A percentile compares a stretch with the other conserved stretches of the same genome.
Conservation (phyloP, 108 stramenopile species). For the Nannochloropsis gaditana region DNA sequence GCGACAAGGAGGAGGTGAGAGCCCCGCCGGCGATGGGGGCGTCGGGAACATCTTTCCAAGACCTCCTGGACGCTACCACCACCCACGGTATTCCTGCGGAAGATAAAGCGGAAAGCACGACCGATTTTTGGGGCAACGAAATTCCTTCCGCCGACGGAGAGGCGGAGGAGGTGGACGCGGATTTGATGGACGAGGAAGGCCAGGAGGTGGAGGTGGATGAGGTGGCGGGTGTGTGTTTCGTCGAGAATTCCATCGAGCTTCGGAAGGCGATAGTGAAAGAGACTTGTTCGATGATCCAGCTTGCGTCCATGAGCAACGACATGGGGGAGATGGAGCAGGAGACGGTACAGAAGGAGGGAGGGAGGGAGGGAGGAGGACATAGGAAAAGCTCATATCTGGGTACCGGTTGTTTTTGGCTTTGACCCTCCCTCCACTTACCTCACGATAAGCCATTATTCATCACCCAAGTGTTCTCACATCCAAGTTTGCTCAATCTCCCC, state of each 20-base stretch:
- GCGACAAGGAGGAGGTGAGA: background rate
- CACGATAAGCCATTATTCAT: too few species aligned
- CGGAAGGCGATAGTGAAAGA: background rate
- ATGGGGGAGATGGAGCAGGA: background rate
- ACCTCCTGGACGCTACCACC: background rate
- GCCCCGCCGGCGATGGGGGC: background rate
- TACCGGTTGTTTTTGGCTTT: too few species aligned
- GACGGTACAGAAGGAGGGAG: background rate
- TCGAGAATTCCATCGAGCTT: background rate
- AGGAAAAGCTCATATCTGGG: too few species aligned
- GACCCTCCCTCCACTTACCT: too few species aligned
- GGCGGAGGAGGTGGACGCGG: background rate
- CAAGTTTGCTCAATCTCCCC: too few species aligned
- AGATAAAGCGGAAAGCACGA: background rate
- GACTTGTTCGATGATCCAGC: background rate
- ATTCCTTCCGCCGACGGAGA: background rate
- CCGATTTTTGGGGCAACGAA: slow-evolving; percentile 17
- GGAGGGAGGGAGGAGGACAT: background rate
- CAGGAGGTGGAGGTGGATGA: slow-evolving; percentile 4
- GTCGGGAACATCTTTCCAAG: background rate
- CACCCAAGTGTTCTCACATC: too few species aligned
- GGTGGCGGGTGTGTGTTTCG: background rate
- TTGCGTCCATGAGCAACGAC: background rate
- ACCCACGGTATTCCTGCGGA: background rate
- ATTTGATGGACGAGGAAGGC: background rate